Evolutionary conservation across 495 filamentous ascomycete species (phyloP), one percentile per base, ranked within the genome.

Genomic region (Aspergillus ellipticus): DNA sequence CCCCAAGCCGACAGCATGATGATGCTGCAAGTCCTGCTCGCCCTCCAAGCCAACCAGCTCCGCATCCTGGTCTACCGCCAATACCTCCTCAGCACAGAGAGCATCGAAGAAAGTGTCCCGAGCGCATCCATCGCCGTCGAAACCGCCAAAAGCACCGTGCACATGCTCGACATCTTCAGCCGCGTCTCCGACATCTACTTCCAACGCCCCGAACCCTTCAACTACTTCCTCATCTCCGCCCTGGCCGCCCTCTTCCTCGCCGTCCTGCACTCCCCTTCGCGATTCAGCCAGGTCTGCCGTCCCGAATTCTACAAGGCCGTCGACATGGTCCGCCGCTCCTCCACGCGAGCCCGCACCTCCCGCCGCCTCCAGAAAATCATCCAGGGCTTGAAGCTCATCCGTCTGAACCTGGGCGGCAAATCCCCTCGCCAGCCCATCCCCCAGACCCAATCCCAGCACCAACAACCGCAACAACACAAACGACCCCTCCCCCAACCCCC

Each of bases 291-390:
- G 8, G 63, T 77, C 20, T 89, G 88, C 61, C 79, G 88, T 3
- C 79, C 81, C 16, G 89, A 92, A 65, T 95, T 93, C 62, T 90
- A 91, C 67, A 83, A 85, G 65, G 90, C 88, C 0, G 80, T 92
- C 6, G 88, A 91, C 43, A 78, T 93, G 42, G 85, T 95, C 26
- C 84, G 89, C 54, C 83, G 85, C 39, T 84, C 74, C 8, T 69
- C 71, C 0, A 73, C 70, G 4, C 62, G 70, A 6, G 73, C 67
- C 2, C 63, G 63, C 19, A 72, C 67, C 9, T 75, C 71, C 11
- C 56, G 74, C 28, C 57, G 73, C 22, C 55, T 77, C 5, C 67
- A 70, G 49, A 75, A 77, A 28, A 70, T 77, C 15, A 72, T 75
- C 19, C 65, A 65, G 26, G 69, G 67, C 49, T 43, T 75, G 39